Evolutionary conservation across 2,329 filamentous ascomycete species (phyloP).

Genomic region (Fusarium sambucinum): DNA sequence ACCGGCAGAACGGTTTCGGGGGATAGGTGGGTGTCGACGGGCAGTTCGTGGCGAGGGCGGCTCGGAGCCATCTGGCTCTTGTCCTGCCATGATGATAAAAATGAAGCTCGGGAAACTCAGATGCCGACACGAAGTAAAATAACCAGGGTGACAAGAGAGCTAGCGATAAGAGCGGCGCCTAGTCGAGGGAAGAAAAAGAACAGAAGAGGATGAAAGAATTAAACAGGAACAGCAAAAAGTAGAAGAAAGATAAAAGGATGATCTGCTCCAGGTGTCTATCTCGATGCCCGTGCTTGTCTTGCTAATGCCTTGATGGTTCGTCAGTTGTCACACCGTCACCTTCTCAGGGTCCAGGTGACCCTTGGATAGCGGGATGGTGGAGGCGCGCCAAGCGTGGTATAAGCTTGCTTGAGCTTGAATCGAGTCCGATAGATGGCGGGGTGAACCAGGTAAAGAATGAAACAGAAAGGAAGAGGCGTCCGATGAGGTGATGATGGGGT

Average conservation of each 20-base stretch:
- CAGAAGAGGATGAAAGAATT: constrained; percentile 9
- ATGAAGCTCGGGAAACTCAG: constrained; percentile 3
- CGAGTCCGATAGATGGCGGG: constrained; percentile 29
- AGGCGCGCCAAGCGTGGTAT: constrained; percentile 40
- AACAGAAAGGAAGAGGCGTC: not conserved
- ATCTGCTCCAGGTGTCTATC: constrained; percentile 19
- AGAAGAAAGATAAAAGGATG: constrained; percentile 11
- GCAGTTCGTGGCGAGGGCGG: constrained; percentile 52
- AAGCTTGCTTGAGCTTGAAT: constrained; percentile 28
- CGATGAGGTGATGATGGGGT: not conserved
- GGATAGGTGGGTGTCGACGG: constrained; percentile 48
- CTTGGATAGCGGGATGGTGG: constrained; percentile 25
- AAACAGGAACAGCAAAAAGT: not conserved
- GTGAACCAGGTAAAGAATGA: constrained; percentile 16
- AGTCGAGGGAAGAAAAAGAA: constrained; percentile 2
- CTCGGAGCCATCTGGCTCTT: constrained; percentile 49
- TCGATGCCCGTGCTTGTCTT: constrained; percentile 34
- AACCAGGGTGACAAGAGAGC: constrained; percentile 3
- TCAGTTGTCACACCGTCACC: constrained; percentile 42
- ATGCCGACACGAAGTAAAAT: not conserved
- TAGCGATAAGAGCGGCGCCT: not conserved
- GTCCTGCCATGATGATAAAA: constrained; percentile 50
- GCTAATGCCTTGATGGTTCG: constrained; percentile 31
- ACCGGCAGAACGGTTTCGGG: constrained; percentile 46
- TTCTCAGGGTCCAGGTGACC: constrained; percentile 44